Evolutionary conservation across 345 rosid genomes (phyloP), one percentile per base, ranked within the genome.

Genomic region (Arabidopsis suecica): DNA sequence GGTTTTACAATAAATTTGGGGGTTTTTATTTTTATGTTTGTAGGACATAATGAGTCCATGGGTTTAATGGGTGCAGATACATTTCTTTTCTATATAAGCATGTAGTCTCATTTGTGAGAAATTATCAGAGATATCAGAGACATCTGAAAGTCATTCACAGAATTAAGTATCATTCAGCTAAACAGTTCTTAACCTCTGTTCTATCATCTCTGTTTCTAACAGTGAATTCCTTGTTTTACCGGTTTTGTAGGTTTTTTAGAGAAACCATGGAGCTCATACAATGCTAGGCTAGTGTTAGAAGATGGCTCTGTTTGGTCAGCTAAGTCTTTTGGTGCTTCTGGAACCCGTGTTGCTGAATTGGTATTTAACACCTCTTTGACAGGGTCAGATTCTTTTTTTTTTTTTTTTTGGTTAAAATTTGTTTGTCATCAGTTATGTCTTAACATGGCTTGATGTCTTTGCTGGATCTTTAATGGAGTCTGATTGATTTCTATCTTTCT

Each of bases 401-500:
- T n/a, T 40, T 9, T 28, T 28, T 28, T 28, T 3, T 28, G 32
- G 32, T 2, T 28, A 2, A 3, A 28, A 28, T 28, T 28, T 28
- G 32, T 28, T 3, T 3, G 4, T 28, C 44, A 40, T 40, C 13
- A 40, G 44, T 41, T 41, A 4, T 41, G n/a, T 41, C 14, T 41
- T 12, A 12, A 41, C n/a, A 41, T 41, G 1, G 45, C 45, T 41
- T 40, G 44, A 40, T 42, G 47, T 1, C 16, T 42, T 49, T 49
- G 22, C 37, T 59, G 16, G 5, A 34, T 47, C 25, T 11, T 60
- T 13, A 44, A 13, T 14, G 18, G 61, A 33, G 14, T 45, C 8
- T 78, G 57, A 37, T 47, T 65, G 9, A 18, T 1, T 22, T 64
- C 14, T 12, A 78, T 50, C 18, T 50, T 14, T 51, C 60, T 22